Percentiles rank a stretch among this genome's conserved stretches.
These are phyloP conservation scores for Ophiostoma populinum DNA, from an alignment of 2,329 filamentous ascomycete genomes.

Conservation along the genomic window DNA sequence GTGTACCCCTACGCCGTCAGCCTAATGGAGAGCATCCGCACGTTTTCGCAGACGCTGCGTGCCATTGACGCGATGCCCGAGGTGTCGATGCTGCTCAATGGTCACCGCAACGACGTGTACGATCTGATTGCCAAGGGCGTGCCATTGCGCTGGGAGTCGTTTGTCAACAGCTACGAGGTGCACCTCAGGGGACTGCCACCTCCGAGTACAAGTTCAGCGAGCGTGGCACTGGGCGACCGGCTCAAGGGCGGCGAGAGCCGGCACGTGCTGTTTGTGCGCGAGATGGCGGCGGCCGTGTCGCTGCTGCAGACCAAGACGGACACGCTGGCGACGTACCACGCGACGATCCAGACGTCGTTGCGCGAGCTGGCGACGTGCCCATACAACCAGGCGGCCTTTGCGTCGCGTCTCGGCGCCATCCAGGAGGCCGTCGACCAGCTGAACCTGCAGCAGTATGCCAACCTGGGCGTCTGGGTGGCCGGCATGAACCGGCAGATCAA, in stretches of 20 bases:
- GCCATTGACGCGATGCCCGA: slow-evolving; percentile 74
- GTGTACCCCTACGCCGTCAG: slow-evolving; percentile 97
- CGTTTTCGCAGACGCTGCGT: slow-evolving; percentile 72
- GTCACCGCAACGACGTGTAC: slow-evolving; percentile 84
- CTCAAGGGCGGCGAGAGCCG: slow-evolving; percentile 62
- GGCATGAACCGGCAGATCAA: slow-evolving; percentile 79
- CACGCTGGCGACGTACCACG: slow-evolving; percentile 60
- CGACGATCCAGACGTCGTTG: slow-evolving; percentile 65
- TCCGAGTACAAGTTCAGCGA: slow-evolving; percentile 33
- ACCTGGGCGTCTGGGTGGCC: slow-evolving; percentile 77
- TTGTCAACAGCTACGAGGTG: slow-evolving; percentile 90
- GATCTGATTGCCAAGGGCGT: slow-evolving; percentile 70
- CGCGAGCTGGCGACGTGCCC: slow-evolving; percentile 69
- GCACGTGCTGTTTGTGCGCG: slow-evolving; percentile 90
- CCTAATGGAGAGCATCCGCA: slow-evolving; percentile 96
- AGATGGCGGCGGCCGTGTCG: slow-evolving; percentile 77
- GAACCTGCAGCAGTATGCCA: slow-evolving; percentile 90
- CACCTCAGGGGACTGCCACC: slow-evolving; percentile 50
- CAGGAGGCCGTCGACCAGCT: slow-evolving; percentile 91
- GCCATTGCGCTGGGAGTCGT: slow-evolving; percentile 89
- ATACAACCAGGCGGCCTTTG: slow-evolving; percentile 67
- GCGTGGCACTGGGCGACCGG: no score
- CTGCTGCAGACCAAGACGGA: slow-evolving; percentile 77
- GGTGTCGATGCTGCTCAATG: slow-evolving; percentile 72
- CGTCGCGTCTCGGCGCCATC: slow-evolving; percentile 63